Percentiles rank a stretch among this genome's conserved stretches.
Conservation (phyloP, 768 basidiomycete species). For the Mycena galericulata region DNA sequence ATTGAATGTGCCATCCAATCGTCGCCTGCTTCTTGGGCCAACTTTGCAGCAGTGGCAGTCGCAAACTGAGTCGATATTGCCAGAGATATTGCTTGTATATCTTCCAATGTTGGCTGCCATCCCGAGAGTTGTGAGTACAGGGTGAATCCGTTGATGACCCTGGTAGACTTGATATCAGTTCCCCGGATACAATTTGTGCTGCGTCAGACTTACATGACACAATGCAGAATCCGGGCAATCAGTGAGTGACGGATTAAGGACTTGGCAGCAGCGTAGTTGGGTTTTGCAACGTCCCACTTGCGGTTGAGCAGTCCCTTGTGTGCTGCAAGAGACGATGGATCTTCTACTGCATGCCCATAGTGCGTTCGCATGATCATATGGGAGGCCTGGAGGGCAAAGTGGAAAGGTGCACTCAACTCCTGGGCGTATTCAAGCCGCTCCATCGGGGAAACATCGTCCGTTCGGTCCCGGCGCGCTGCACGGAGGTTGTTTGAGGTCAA, state of each 20-base stretch:
- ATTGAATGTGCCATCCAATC: constrained; percentile 38
- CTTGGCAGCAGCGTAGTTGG: constrained; percentile 46
- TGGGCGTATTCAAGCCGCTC: constrained; percentile 40
- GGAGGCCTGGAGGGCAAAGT: constrained; percentile 42
- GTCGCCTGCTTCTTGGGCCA: constrained; percentile 2
- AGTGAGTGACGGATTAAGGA: constrained; percentile 43
- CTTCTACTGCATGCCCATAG: constrained; percentile 35
- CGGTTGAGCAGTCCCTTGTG: constrained; percentile 43
- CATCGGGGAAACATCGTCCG: constrained; percentile 39
- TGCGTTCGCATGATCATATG: constrained; percentile 41
- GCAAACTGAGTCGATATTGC: constrained; percentile 21
- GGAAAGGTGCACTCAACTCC: constrained; percentile 40
- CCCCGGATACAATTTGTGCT: no score
- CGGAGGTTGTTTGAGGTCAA: no score
- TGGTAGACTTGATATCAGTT: neutral
- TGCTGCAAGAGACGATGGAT: constrained; percentile 40
- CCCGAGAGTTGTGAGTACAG: no score
- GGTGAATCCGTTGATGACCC: constrained; percentile 29
- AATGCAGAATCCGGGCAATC: constrained; percentile 42
- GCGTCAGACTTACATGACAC: no score
- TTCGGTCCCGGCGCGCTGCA: no score
- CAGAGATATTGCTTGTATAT: constrained; percentile 13
- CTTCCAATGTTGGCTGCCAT: no score
- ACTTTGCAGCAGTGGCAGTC: constrained; percentile 17
- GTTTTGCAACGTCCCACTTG: constrained; percentile 43